Conservation (phyloP, 345 rosid species). For the Cardamine resedifolia region DNA sequence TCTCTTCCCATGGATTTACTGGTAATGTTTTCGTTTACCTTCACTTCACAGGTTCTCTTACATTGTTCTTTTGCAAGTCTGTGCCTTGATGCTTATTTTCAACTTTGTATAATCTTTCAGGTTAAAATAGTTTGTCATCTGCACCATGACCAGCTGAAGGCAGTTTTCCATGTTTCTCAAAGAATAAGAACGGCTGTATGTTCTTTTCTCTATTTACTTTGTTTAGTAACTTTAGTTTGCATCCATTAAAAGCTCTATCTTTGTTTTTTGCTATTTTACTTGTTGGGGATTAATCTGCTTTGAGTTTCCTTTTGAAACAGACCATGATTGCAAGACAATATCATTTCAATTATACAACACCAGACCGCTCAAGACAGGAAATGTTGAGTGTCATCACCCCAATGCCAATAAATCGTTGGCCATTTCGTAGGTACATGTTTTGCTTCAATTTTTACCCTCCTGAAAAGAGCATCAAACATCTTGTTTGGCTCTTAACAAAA, state of each 20-base stretch:
- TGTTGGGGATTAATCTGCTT: conserved; percentile 11
- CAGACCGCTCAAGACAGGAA: conserved; percentile 89
- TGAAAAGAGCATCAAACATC: conserved; percentile 29
- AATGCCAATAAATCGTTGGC: conserved; percentile 78
- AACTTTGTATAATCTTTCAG: conserved; percentile 40
- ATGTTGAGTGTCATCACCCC: conserved; percentile 75
- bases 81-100: conserved; percentile 21
- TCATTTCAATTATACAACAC: conserved; percentile 89
- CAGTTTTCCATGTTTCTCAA: conserved; percentile 84
- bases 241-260: neutral
- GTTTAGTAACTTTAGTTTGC: neutral
- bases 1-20: conserved; percentile 85
- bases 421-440: conserved; percentile 57
- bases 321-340: conserved; percentile 72
- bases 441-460: neutral
- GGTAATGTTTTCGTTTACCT: conserved; percentile 42
- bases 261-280: neutral
- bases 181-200: conserved; percentile 78
- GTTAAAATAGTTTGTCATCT: conserved; percentile 86
- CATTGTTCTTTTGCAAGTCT: neutral
- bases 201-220: conserved; percentile 3
- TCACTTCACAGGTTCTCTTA: neutral
- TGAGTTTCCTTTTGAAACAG: conserved; percentile 42
- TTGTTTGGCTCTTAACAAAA: conserved; percentile 20
- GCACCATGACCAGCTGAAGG: conserved; percentile 91